Evolutionary conservation across 2,329 filamentous ascomycete genomes (phyloP).

Genomic region (Pyrenochaeta sp.): DNA sequence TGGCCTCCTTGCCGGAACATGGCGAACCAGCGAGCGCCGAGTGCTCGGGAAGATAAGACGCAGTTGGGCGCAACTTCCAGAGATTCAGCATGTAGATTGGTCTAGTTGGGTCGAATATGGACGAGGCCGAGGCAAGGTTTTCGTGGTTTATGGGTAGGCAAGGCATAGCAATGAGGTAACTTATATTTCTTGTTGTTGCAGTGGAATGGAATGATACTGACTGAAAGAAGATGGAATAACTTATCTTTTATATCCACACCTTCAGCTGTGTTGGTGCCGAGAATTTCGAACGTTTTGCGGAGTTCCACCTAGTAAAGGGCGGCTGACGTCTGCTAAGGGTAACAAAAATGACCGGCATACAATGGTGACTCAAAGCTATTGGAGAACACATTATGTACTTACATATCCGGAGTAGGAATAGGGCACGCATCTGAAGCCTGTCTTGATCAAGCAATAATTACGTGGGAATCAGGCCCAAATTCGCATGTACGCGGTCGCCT

Average conservation of each 20-base stretch:
- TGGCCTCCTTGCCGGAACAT: slow-evolving; percentile 23
- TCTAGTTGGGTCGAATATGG: slow-evolving; percentile 11
- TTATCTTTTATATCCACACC: neutral
- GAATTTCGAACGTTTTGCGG: neutral
- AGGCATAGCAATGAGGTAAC: neutral
- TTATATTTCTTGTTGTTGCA: neutral
- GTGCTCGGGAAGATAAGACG: slow-evolving; percentile 15
- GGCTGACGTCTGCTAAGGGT: neutral
- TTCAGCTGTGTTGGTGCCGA: no score
- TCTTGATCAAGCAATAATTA: no score
- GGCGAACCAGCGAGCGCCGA: slow-evolving; percentile 10
- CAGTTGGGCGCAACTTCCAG: slow-evolving; percentile 13
- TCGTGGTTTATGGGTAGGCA: neutral
- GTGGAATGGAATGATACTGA: neutral
- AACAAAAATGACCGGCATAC: neutral
- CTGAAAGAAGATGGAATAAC: neutral
- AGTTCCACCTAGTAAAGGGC: neutral
- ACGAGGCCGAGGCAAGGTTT: neutral
- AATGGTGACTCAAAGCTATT: neutral
- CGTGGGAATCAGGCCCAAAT: no score
- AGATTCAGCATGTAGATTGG: slow-evolving; percentile 32
- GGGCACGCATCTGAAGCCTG: neutral
- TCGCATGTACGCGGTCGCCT: no score
- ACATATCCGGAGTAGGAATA: neutral
- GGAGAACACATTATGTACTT: neutral